Base-by-base conservation (phyloP, 139 green algal genomes). In the Ostreobium quekettii region DNA sequence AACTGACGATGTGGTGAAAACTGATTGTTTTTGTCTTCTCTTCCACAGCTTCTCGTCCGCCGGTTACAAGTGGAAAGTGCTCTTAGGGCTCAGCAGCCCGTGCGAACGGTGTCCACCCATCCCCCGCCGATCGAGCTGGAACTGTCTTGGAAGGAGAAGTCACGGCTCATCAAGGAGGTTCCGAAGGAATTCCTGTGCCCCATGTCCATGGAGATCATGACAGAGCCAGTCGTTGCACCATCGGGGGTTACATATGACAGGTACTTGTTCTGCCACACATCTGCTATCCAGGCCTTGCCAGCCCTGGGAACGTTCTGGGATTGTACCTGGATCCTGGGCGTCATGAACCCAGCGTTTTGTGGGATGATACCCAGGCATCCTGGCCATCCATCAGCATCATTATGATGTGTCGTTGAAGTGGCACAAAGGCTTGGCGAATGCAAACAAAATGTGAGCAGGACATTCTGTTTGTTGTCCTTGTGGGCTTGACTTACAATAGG, bases 201-300 rank as follows among this genome's bases (percentile, higher is more conserved):
- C 15, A 70, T 70, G 5, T 70, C 63, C 15, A 70, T 70, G 63
- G 39, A 59, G 15, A 22, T 70, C 36, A 70, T 70, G 63, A 70
- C 63, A 33, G 36, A 70, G 22, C 63, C 63, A 30, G 63, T 70
- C 19, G 63, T 70, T 7, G 37, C 33, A 29, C 63, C 63, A 8
- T 58, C 63, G 28, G 63, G 63, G 7, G 26, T 70, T 31, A 70
- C 63, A 63, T 70, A 70, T 30, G 36, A 70, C 36, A 47, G 56
- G 56, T 33, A 31, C n/a, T n/a, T n/a, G n/a, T n/a, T n/a, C n/a
- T n/a, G n/a, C n/a, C n/a, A n/a, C n/a, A n/a, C n/a, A n/a, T n/a
- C n/a, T n/a, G n/a, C n/a, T n/a, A n/a, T n/a, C n/a, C n/a, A n/a
- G n/a, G n/a, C n/a, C n/a, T n/a, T n/a, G n/a, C n/a, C n/a, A n/a